Evolutionary conservation across 2,329 filamentous ascomycete genomes (phyloP), one percentile per base, ranked within the genome.

Genomic region (Fusarium multiceps): DNA sequence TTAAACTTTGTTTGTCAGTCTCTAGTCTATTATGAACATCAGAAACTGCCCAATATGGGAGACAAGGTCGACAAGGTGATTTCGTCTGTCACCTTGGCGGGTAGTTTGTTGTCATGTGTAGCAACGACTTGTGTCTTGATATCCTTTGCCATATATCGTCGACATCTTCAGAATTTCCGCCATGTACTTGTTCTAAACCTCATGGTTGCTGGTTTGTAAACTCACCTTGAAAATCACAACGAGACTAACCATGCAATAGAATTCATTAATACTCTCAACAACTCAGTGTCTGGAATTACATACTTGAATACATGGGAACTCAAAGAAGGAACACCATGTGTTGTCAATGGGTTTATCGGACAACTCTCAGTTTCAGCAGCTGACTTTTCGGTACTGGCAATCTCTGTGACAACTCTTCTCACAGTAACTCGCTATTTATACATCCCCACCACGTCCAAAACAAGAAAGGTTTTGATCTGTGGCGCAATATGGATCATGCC

Each of bases 371-470:
- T 75, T 7, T 71, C 68, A 9, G 72, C 71, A 18, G 63, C 72
- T 40, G 72, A 74, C 50, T 75, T 74, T 49, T 74, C 71, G 11
- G 72, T 74, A 9, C 59, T 74, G 10, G 71, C 72, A 25, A 74
- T 74, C 12, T 72, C 73, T 30, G 45, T 75, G 3, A 59, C 66
- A n/a, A 74, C 72, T 4, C 62, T 75, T 3, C 69, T 74, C 20
- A 71, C 73, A 2, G 72, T 74, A 7, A 74, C 65, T 16, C 60
- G 70, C 8, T 40, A 63, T 12, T 21, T 73, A 6, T 71, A 69
- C 21, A 63, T 74, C 37, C 64, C 73, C 4, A 59, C 32, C 11
- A 54, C 69, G 2, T 75, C 71, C 5, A 66, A 14, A 10, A 54
- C 41, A 4, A 55, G 40, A n/a, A 72, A 71, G 20, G 6, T 55